Evolutionary conservation across 2,329 filamentous ascomycete species (phyloP).

Genomic region (Pseudogymnoascus sp.): DNA sequence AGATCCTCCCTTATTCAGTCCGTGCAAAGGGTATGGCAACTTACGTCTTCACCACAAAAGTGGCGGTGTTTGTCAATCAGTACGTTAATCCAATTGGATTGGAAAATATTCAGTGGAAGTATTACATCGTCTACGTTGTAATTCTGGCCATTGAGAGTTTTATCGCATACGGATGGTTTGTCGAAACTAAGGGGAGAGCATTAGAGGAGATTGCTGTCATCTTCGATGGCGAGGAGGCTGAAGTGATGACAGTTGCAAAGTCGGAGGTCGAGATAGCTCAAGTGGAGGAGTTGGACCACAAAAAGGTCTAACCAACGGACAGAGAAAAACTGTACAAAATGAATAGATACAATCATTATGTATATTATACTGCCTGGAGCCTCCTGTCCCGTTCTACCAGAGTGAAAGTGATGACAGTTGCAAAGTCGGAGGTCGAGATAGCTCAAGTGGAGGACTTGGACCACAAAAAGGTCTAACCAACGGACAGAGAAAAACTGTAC

Average conservation of each 20-base stretch:
- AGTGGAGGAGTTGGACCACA: background rate
- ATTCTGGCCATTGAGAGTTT: slow-evolving; percentile 20
- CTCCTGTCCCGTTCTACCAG: background rate
- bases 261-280: background rate
- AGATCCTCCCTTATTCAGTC: slow-evolving; percentile 33
- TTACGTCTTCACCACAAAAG: slow-evolving; percentile 32
- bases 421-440: background rate
- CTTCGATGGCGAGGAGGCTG: slow-evolving; percentile 10
- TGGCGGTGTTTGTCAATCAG: slow-evolving; percentile 27
- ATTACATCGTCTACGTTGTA: slow-evolving; percentile 27
- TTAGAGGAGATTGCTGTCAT: slow-evolving; percentile 11
- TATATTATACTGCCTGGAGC: background rate
- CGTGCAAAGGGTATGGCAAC: slow-evolving; percentile 33
- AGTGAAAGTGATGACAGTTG: background rate
- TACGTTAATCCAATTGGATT: slow-evolving; percentile 31
- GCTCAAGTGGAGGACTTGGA: background rate
- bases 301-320: background rate
- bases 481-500: background rate
- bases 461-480: background rate
- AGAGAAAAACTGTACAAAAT: background rate
- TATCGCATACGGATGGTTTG: slow-evolving; percentile 12
- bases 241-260: background rate
- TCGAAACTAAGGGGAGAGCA: slow-evolving; percentile 10
- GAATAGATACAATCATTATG: background rate
- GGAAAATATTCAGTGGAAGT: slow-evolving; percentile 29